A percentile compares a stretch with the other conserved stretches of the same genome.
Conservation (phyloP, 2,329 filamentous ascomycete species). For the Albophoma yamanashiensis region DNA sequence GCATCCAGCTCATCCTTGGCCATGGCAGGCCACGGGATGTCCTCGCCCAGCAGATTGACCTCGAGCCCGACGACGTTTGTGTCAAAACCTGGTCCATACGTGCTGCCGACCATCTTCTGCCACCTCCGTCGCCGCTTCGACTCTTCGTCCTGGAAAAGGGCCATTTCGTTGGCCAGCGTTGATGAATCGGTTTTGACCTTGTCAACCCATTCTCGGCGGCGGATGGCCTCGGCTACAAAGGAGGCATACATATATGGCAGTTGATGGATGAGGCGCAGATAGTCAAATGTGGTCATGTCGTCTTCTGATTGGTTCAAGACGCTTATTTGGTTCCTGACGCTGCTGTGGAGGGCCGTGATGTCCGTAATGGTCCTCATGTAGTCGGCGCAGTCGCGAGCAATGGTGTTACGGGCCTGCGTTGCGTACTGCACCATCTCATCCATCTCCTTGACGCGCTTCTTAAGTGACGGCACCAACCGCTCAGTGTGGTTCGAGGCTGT, state of each 20-base stretch:
- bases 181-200: constrained; percentile 84
- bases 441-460: constrained; percentile 48
- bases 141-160: constrained; percentile 85
- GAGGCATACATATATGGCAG: constrained; percentile 86
- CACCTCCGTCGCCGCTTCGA: constrained; percentile 79
- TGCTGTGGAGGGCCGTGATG: constrained; percentile 65
- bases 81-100: constrained; percentile 58
- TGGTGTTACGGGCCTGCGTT: constrained; percentile 55
- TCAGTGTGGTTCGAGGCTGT: constrained; percentile 54
- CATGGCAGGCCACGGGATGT: constrained; percentile 69
- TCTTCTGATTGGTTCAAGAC: constrained; percentile 63
- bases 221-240: constrained; percentile 74
- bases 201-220: constrained; percentile 81
- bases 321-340: constrained; percentile 61
- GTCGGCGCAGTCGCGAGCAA: constrained; percentile 53
- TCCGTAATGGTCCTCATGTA: constrained; percentile 77
- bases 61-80: constrained; percentile 67
- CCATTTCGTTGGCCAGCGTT: constrained; percentile 85
- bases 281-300: constrained; percentile 69
- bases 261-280: constrained; percentile 68
- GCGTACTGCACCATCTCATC: constrained; percentile 47
- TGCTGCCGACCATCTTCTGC: constrained; percentile 74
- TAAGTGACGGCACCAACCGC: constrained; percentile 46
- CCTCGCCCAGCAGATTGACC: constrained; percentile 72
- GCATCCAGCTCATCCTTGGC: constrained; percentile 65